Evolutionary conservation across 2,329 filamentous ascomycete species (phyloP), one percentile per base, ranked within the genome.

Genomic region (Fusarium hainanense): DNA sequence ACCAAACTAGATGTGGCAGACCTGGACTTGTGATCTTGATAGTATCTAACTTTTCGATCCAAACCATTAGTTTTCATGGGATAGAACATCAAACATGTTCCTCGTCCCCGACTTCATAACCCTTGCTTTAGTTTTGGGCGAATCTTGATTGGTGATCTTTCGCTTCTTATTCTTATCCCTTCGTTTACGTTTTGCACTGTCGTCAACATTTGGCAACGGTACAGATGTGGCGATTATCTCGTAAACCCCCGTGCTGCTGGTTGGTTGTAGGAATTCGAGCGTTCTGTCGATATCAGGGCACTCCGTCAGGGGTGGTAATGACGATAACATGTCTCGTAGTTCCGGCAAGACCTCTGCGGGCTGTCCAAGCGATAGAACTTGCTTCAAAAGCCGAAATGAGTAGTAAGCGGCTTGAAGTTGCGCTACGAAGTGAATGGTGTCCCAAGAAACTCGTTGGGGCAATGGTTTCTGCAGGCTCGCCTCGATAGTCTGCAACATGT

Each of bases 381-480:
- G 79, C 4, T 85, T 66, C 6, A 89, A 58, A 25, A 82, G 74
- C n/a, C 88, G 83, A 2, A 92, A 74, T 1, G 89, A 91, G 73
- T 92, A 92, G 8, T 88, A 77, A 1, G 84, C 82, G 7, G 87
- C 87, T 56, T 90, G 87, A 0, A 89, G 77, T 67, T 90, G 87
- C 1, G 89, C 89, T 11, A 84, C 76, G 49, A 91, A 82, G 71
- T 93, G 90, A 44, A 91, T 78, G 20, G 85, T 79, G 12, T 85
- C 81, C 91, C 90, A 92, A 3, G 69, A 77, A 49, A 72, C 27
- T 46, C 62, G 56, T 10, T 50, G 56, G 4, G 49, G 51, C 8
- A 42, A 30, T 13, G 51, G 20, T 9, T 37, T 21, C 18, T 57
- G 32, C 8, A 52, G 46, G 18, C 44, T 55, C 13, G 58, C 50